phyloP scores from a whole-genome alignment of 208 protist genomes.

The Trypanosoma scelopori region DNA sequence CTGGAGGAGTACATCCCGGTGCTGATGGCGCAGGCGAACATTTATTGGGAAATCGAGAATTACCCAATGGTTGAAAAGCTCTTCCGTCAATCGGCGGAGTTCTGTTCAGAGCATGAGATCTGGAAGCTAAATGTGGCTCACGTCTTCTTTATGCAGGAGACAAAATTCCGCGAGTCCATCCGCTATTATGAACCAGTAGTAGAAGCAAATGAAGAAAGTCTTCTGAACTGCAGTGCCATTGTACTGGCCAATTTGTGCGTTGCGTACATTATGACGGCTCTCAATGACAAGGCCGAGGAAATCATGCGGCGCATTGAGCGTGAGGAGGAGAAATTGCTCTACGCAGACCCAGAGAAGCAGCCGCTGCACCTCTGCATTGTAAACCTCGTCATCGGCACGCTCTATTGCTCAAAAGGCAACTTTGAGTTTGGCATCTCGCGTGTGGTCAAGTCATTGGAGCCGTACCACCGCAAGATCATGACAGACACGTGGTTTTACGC shows the following conservation, averaged over 20 bases:
- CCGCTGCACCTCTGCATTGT: conserved; percentile 97
- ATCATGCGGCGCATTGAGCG: conserved; percentile 96
- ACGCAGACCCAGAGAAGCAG: conserved; percentile 89
- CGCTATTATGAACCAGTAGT: conserved; percentile 97
- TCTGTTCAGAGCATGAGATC: conserved; percentile 96
- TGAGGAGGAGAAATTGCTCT: conserved; percentile 92
- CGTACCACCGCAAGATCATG: conserved; percentile 96
- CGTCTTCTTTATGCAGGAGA: conserved; percentile 97
- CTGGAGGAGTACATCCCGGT: conserved; percentile 96
- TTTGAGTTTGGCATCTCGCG: conserved; percentile 98
- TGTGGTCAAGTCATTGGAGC: conserved; percentile 97
- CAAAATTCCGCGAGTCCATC: conserved; percentile 95
- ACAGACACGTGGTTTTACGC: conserved; percentile 98
- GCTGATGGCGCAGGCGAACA: conserved; percentile 96
- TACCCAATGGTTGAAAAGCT: conserved; percentile 95
- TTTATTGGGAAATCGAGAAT: conserved; percentile 98
- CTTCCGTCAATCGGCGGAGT: conserved; percentile 95
- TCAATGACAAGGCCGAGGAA: conserved; percentile 97
- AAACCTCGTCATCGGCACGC: conserved; percentile 98
- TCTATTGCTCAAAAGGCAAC: conserved; percentile 98
- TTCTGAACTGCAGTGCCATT: conserved; percentile 95
- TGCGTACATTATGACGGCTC: conserved; percentile 95
- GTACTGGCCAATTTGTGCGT: conserved; percentile 98
- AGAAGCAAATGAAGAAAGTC: conserved; percentile 90
- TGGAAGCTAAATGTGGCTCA: conserved; percentile 98